phyloP scores from a whole-genome alignment of 2,329 filamentous ascomycete genomes.

The Gyromitra esculenta region DNA sequence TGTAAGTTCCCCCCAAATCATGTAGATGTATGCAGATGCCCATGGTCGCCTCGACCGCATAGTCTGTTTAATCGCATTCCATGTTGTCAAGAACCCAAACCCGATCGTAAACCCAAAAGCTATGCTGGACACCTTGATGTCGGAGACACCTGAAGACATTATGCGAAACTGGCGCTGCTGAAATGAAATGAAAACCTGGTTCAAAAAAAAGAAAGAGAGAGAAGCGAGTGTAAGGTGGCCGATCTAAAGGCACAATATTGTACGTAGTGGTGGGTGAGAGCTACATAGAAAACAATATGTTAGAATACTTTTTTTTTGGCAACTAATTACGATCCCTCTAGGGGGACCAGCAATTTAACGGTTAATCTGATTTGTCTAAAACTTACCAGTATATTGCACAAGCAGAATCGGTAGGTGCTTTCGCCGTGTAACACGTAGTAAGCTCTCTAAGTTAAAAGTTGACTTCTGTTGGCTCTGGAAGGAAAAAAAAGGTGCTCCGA shows the following conservation, averaged over 20 bases:
- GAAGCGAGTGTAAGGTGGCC: constrained; percentile 6
- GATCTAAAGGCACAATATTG: background rate
- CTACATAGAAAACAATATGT: constrained; percentile 3
- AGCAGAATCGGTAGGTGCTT: constrained; percentile 12
- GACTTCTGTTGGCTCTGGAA: constrained; percentile 32
- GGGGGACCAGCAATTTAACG: background rate
- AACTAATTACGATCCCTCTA: background rate
- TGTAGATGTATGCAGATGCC: constrained; percentile 47
- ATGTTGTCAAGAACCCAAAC: constrained; percentile 47
- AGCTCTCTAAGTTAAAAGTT: constrained; percentile 7
- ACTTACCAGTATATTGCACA: constrained; percentile 26
- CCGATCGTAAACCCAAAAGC: constrained; percentile 48
- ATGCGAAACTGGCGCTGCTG: constrained; percentile 1
- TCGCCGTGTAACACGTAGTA: constrained; percentile 23
- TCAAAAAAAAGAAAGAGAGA: background rate
- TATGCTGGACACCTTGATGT: constrained; percentile 48
- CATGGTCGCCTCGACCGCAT: constrained; percentile 24
- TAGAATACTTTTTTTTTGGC: background rate
- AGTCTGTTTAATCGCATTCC: constrained; percentile 52
- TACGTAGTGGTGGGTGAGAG: background rate
- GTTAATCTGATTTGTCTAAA: background rate
- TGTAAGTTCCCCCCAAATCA: constrained; percentile 49
- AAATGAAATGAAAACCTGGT: background rate
- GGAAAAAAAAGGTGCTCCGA: constrained; percentile 38
- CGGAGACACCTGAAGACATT: constrained; percentile 24